These are phyloP conservation scores for Hydnomerulius pinastri DNA, from an alignment of 768 basidiomycete species.

Conservation along the genomic window DNA sequence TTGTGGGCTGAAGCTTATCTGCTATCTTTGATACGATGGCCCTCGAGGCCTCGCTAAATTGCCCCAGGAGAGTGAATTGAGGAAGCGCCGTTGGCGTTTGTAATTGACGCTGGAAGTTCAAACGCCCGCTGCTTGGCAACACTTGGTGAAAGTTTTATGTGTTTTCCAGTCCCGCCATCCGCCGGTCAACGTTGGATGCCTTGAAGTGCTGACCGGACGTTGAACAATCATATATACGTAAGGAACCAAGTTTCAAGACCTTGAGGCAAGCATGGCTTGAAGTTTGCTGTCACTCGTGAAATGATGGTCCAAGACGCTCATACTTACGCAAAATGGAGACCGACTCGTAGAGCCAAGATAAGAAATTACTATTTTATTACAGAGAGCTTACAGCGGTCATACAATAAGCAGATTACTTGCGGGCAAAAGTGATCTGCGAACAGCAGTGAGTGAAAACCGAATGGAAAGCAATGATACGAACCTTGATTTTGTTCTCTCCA, in stretches of 20 bases:
- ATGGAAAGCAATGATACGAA: constrained; percentile 27
- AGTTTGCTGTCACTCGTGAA: constrained; percentile 29
- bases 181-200: no score
- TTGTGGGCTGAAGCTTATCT: constrained; percentile 1
- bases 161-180: no score
- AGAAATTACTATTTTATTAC: constrained; percentile 32
- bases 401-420: constrained; percentile 52
- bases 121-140: no score
- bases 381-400: constrained; percentile 29
- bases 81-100: no score
- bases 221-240: constrained; percentile 3
- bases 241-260: constrained; percentile 29
- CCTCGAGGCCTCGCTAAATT: no score
- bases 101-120: no score
- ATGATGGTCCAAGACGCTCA: constrained; percentile 25
- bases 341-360: constrained; percentile 10
- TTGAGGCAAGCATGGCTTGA: constrained; percentile 20
- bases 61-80: no score
- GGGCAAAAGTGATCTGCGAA: constrained; percentile 69
- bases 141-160: no score
- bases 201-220: no score
- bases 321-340: constrained; percentile 9
- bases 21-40: not conserved
- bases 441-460: constrained; percentile 6
- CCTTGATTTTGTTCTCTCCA: constrained; percentile 99